Percentiles rank a stretch among this genome's conserved stretches.
phyloP scores from a whole-genome alignment of 305 asterid species.

The Solanum chacoense region DNA sequence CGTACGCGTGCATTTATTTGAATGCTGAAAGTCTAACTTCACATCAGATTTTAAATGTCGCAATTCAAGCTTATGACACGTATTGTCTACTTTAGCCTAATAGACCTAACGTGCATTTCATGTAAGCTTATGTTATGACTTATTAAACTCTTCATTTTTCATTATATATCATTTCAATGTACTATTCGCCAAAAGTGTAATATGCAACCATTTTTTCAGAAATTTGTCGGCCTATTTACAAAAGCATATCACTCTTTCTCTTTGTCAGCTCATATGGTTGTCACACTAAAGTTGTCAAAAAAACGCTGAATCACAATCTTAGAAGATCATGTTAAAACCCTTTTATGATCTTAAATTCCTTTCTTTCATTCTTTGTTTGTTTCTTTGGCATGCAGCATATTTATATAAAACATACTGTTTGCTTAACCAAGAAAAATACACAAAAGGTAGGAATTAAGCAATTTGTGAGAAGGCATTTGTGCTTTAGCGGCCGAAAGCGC shows the following conservation, averaged over 20 bases:
- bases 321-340: background rate
- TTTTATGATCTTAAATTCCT: background rate
- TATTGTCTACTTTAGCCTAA: background rate
- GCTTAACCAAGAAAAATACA: background rate
- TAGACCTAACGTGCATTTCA: background rate
- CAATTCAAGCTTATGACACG: background rate
- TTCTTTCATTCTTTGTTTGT: background rate
- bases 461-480: background rate
- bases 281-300: background rate
- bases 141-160: background rate
- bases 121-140: background rate
- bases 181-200: background rate
- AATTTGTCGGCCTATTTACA: background rate
- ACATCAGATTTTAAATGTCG: background rate
- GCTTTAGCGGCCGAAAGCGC: constrained; percentile 3
- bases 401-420: background rate
- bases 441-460: background rate
- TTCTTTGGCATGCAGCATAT: background rate
- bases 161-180: background rate
- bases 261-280: background rate
- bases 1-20: background rate
- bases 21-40: background rate
- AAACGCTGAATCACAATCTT: background rate
- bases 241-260: background rate
- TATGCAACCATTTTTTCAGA: background rate